These are phyloP conservation scores for Rhododendron vialii DNA, from an alignment of 148 eudicot species.

Conservation along the genomic window DNA sequence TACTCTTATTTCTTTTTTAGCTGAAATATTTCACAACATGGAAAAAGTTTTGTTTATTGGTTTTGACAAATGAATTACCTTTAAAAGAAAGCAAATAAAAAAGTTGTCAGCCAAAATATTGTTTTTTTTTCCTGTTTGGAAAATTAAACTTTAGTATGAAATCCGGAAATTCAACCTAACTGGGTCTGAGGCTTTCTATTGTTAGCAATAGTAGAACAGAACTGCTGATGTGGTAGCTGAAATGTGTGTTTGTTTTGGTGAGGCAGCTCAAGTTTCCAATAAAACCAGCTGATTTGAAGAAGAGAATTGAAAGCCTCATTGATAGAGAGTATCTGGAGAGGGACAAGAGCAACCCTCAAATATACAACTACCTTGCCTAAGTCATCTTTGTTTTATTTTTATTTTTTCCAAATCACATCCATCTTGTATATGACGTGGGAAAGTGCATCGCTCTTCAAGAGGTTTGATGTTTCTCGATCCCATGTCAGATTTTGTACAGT, in stretches of 20 bases:
- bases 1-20: neutral
- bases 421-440: slow-evolving; percentile 18
- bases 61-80: neutral
- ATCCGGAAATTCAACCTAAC: neutral
- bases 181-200: neutral
- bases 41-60: neutral
- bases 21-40: neutral
- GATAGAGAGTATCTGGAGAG: slow-evolving; percentile 95
- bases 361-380: slow-evolving; percentile 93
- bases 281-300: slow-evolving; percentile 95
- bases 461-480: neutral
- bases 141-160: neutral
- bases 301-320: slow-evolving; percentile 93
- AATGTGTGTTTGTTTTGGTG: slow-evolving; percentile 16
- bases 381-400: neutral
- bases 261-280: slow-evolving; percentile 94
- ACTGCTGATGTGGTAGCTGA: neutral
- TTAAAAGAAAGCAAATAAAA: neutral
- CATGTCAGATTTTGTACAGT: slow-evolving; percentile 27
- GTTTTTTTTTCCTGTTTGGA: neutral
- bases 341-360: slow-evolving; percentile 92
- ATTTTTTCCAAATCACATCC: neutral
- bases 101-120: neutral
- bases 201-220: neutral
- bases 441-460: neutral